phyloP scores from a whole-genome alignment of 306 rosid genomes.

The Quercus dentata region DNA sequence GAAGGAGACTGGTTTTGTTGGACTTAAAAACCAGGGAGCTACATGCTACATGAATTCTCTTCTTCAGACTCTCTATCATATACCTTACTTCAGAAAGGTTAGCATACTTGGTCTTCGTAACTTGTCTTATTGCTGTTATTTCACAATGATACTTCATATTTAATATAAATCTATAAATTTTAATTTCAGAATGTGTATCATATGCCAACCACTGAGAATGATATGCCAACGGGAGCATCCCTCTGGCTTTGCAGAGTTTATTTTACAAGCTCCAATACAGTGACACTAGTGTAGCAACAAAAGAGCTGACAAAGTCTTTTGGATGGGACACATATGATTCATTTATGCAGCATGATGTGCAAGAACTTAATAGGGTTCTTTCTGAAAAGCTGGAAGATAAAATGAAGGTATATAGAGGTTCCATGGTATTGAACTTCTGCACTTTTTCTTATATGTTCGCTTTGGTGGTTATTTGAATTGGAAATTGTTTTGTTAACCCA shows the following conservation, averaged over 20 bases:
- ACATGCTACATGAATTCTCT: conserved; percentile 98
- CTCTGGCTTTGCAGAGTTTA: conserved; percentile 89
- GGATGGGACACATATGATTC: conserved; percentile 97
- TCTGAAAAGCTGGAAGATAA: conserved; percentile 94
- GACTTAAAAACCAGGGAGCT: conserved; percentile 95
- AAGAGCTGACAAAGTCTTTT: conserved; percentile 92
- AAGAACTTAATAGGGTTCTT: conserved; percentile 93
- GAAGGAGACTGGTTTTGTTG: conserved; percentile 94
- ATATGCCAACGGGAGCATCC: conserved; percentile 93
- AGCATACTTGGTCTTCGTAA: not conserved
- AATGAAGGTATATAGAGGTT: conserved; percentile 73
- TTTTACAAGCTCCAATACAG: conserved; percentile 89
- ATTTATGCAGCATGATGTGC: conserved; percentile 97
- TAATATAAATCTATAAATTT: not conserved
- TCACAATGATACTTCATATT: conserved; percentile 1
- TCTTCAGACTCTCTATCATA: conserved; percentile 89
- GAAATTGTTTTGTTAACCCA: conserved; percentile 10
- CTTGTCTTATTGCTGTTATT: not conserved
- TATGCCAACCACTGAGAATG: conserved; percentile 96
- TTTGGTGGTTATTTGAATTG: not conserved
- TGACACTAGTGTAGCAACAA: conserved; percentile 81
- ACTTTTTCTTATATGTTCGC: conserved; percentile 15
- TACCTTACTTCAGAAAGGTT: conserved; percentile 94
- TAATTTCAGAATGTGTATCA: conserved; percentile 80
- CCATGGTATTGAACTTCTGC: conserved; percentile 4